A percentile compares a stretch with the other conserved stretches of the same genome.
phyloP scores from a whole-genome alignment of 1,139 yeast genomes.

The Yamadazyma epiphylla region DNA sequence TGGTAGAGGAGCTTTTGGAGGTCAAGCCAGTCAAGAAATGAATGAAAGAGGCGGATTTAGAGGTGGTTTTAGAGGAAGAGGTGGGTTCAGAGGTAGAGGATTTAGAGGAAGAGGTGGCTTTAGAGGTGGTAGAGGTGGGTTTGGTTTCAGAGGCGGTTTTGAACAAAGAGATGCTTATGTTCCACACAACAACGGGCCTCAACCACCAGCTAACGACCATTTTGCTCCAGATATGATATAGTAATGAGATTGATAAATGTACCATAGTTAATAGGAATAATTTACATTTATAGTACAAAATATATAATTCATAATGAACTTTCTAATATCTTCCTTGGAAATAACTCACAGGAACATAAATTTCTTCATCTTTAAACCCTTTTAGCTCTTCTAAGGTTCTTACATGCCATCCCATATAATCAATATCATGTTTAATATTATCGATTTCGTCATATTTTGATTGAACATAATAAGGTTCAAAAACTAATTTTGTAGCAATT shows the following conservation, averaged over 20 bases:
- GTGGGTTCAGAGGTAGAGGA: constrained; percentile 18
- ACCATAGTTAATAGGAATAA: background rate
- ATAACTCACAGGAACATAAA: constrained; percentile 28
- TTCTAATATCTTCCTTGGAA: constrained; percentile 18
- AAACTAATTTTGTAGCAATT: constrained; percentile 21
- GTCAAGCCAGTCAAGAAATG: constrained; percentile 56
- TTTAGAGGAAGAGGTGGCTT: constrained; percentile 20
- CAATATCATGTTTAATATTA: constrained; percentile 29
- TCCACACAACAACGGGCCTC: no score
- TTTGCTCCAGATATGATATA: no score
- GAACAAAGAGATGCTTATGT: background rate
- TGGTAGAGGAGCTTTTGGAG: constrained; percentile 90
- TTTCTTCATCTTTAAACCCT: constrained; percentile 26
- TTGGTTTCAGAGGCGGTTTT: constrained; percentile 27
- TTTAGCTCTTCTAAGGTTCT: constrained; percentile 28
- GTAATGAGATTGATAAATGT: background rate
- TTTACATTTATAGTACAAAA: no score
- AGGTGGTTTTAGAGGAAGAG: constrained; percentile 12
- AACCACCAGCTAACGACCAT: no score
- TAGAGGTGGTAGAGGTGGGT: constrained; percentile 21
- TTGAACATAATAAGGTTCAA: constrained; percentile 23
- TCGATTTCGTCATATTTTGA: constrained; percentile 29
- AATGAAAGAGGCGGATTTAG: constrained; percentile 18
- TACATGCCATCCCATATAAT: constrained; percentile 38
- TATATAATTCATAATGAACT: background rate